These are phyloP conservation scores for Ogataea chonburiensis DNA, from an alignment of 805 yeast species.

Conservation along the genomic window DNA sequence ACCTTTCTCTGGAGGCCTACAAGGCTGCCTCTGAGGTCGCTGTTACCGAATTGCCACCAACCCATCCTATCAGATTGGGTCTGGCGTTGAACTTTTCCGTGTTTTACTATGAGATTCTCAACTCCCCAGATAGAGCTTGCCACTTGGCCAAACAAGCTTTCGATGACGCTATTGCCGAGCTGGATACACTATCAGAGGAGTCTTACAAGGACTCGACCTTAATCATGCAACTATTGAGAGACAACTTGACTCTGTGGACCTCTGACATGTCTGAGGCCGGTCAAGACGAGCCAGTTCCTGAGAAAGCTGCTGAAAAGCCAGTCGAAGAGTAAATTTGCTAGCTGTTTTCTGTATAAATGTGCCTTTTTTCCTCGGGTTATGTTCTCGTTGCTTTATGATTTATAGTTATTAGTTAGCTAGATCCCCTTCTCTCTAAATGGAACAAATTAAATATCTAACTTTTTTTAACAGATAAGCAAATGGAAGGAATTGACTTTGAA, in stretches of 20 bases:
- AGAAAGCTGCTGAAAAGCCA: conserved; percentile 34
- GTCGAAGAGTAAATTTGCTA: conserved; percentile 29
- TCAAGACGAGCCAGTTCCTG: conserved; percentile 50
- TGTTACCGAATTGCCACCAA: conserved; percentile 94
- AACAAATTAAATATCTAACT: conserved; percentile 7
- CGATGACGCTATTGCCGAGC: conserved; percentile 98
- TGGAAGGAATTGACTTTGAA: conserved; percentile 45
- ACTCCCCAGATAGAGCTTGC: conserved; percentile 98
- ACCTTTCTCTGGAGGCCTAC: conserved; percentile 89
- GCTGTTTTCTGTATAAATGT: conserved; percentile 26
- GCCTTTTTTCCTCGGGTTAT: conserved; percentile 19
- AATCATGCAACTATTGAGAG: conserved; percentile 98
- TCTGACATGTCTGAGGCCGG: conserved; percentile 86
- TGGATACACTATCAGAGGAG: conserved; percentile 96
- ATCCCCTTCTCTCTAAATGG: conserved; percentile 15
- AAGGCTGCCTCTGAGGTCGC: conserved; percentile 96
- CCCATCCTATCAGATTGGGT: conserved; percentile 98
- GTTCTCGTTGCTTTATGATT: conserved; percentile 26
- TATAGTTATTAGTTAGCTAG: conserved; percentile 25
- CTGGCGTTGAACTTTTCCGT: conserved; percentile 97
- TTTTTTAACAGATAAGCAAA: conserved; percentile 14
- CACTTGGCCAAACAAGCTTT: conserved; percentile 98
- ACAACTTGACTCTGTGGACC: conserved; percentile 97
- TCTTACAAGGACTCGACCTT: conserved; percentile 97
- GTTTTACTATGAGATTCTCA: conserved; percentile 96